Conservation (phyloP, 352 stramenopile genomes). For the Phytophthora idaei region DNA sequence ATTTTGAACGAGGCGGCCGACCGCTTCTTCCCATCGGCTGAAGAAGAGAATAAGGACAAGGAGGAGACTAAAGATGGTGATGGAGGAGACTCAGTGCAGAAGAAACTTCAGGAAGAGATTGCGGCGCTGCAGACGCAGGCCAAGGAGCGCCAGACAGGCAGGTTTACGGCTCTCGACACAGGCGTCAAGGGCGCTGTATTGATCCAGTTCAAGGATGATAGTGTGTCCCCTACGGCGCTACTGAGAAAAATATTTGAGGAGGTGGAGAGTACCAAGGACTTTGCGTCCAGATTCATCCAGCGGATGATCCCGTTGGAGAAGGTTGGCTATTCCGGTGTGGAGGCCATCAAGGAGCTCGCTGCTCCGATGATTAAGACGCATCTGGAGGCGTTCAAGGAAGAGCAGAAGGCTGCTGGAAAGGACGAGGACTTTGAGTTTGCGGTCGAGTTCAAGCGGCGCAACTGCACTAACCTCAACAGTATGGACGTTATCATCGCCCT, state of each 20-base stretch:
- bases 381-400: conserved; percentile 37
- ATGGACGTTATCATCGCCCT: conserved; percentile 79
- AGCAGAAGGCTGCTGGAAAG: conserved; percentile 27
- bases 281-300: conserved; percentile 76
- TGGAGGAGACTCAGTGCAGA: conserved; percentile 51
- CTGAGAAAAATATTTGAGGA: conserved; percentile 69
- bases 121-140: conserved; percentile 57
- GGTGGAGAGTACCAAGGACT: conserved; percentile 66
- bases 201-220: conserved; percentile 65
- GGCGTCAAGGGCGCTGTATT: conserved; percentile 76
- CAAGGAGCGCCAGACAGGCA: conserved; percentile 63
- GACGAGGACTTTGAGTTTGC: conserved; percentile 46
- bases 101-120: conserved; percentile 77
- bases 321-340: conserved; percentile 63
- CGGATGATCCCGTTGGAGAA: conserved; percentile 79
- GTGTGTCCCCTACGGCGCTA: conserved; percentile 50
- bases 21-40: conserved; percentile 49
- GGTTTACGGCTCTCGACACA: conserved; percentile 75
- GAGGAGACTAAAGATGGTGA: conserved; percentile 30
- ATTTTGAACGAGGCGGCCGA: conserved; percentile 79
- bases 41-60: conserved; percentile 22
- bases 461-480: conserved; percentile 72
- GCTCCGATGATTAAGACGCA: conserved; percentile 62
- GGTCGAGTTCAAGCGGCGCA: conserved; percentile 82
- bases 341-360: conserved; percentile 63